Conservation (phyloP, 805 yeast species). For the Brettanomyces nanus region DNA sequence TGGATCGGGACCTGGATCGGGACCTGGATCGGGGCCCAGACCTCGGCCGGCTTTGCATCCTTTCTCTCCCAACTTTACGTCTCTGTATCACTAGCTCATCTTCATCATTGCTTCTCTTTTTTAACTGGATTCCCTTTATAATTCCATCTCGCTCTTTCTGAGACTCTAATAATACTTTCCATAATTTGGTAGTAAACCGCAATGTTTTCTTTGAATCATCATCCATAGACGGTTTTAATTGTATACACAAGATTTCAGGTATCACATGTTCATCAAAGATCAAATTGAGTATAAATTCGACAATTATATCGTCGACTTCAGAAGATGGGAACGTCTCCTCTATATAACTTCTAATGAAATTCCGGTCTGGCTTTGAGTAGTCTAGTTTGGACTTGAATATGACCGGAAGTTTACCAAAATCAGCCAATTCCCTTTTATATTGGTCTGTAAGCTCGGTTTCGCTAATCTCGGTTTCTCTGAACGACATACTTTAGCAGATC, state of each 20-base stretch:
- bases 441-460: not conserved
- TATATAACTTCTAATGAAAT: conserved; percentile 32
- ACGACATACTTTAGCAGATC: not conserved
- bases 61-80: not conserved
- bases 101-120: conserved; percentile 3
- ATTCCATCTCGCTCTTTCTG: conserved; percentile 39
- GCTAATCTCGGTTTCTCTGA: not conserved
- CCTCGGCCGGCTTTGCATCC: too few species aligned
- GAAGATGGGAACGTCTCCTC: conserved; percentile 31
- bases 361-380: conserved; percentile 30
- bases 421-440: not conserved
- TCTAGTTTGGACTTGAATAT: conserved; percentile 29
- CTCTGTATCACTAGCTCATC: not conserved
- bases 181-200: conserved; percentile 33
- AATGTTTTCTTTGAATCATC: conserved; percentile 27
- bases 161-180: conserved; percentile 37
- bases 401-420: conserved; percentile 23
- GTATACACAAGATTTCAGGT: conserved; percentile 33
- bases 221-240: conserved; percentile 38
- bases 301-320: conserved; percentile 43
- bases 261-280: conserved; percentile 29
- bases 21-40: too few species aligned
- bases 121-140: conserved; percentile 26
- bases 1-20: too few species aligned
- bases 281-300: conserved; percentile 38